Evolutionary conservation across 1,139 yeast species (phyloP), one percentile per base, ranked within the genome.

Genomic region (Candida sanyaensis): DNA sequence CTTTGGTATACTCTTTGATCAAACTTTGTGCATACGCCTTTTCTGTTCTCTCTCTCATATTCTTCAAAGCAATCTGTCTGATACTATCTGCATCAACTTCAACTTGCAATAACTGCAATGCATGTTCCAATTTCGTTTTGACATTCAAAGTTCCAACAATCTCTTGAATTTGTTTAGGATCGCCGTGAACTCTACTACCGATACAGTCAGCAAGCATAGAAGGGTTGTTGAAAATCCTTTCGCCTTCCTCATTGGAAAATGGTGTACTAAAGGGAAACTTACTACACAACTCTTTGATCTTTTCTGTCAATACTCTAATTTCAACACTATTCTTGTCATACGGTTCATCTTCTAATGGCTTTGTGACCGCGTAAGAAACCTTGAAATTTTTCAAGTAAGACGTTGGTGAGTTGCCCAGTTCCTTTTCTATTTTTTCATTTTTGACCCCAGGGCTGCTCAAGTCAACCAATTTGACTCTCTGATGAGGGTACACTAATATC

Each of bases 261-360:
- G 36, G 11, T 37, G 42, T 37, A 67, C 11, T 17, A 29, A 37
- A 27, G 6, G 71, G 73, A 62, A 73, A 62, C 50, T 69, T 69
- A 44, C 73, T 65, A 51, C 72, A 66, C 37, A 71, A 63, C 1
- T 79, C 81, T 53, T 84, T 80, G 48, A 89, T 79, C 1, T 91
- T 81, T 45, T 90, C 89, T 42, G 74, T 69, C 51, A 88, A 71
- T 0, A 96, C 90, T 57, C 83, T 85, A 50, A 93, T 81, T 30
- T 85, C 86, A 7, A 92, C 86, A 42, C 89, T 86, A 51, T 84
- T 79, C 55, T 83, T 80, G 56, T 89, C 96, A 62, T 78, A 90
- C 1, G 87, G 84, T 49, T 84, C 85, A 62, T 92, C 96, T 54
- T 85, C 84, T 31, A 90, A 73, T 42, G 70, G 71, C 49, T 63